phyloP scores from a whole-genome alignment of 192 early-diverging fungal species.

The Podila epigama region DNA sequence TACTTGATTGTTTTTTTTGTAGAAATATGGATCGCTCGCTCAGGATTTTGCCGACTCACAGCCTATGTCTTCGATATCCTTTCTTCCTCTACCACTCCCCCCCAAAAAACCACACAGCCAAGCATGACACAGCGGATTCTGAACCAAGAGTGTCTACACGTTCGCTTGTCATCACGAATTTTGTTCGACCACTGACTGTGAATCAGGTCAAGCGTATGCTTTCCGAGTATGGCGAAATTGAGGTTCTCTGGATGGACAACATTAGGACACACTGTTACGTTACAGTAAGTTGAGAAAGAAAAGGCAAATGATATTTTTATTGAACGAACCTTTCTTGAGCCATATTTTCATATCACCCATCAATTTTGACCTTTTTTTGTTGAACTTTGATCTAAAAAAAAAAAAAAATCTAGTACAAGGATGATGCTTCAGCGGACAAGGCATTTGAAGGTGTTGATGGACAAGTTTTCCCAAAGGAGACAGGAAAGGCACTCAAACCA shows the following conservation, averaged over 20 bases:
- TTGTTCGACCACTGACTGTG: constrained; percentile 63
- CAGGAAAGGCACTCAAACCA: constrained; percentile 24
- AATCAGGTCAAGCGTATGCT: constrained; percentile 55
- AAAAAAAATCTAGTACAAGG: constrained; percentile 19
- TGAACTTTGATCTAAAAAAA: neutral
- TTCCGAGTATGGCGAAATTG: constrained; percentile 57
- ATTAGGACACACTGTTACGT: constrained; percentile 73
- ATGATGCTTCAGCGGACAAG: constrained; percentile 8
- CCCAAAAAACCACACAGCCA: neutral
- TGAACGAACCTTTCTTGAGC: neutral
- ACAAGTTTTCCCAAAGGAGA: constrained; percentile 35
- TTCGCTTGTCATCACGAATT: constrained; percentile 59
- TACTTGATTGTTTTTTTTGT: neutral
- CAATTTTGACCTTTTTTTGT: neutral
- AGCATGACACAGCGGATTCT: neutral
- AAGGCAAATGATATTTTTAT: too few species aligned
- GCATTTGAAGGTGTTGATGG: constrained; percentile 15
- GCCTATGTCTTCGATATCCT: too few species aligned
- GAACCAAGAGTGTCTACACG: constrained; percentile 8
- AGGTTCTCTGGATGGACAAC: constrained; percentile 66
- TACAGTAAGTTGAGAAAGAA: constrained; percentile 46
- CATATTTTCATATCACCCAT: neutral
- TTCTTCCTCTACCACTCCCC: neutral
- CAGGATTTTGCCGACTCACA: too few species aligned
- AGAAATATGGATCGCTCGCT: too few species aligned